phyloP scores from a whole-genome alignment of 345 rosid genomes.

The Moricandia moricandioides region DNA sequence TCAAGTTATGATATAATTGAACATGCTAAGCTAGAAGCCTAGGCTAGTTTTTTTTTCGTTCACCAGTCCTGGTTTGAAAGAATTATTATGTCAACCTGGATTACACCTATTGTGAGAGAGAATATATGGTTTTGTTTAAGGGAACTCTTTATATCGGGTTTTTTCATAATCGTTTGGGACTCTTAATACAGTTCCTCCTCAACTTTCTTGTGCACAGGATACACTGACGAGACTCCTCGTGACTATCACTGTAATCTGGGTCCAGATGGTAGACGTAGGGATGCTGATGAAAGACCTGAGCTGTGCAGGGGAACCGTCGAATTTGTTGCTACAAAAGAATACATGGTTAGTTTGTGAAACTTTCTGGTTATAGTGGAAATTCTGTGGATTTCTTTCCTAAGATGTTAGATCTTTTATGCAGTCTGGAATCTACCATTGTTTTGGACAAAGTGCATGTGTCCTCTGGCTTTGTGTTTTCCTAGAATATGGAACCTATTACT shows the following conservation, averaged over 20 bases:
- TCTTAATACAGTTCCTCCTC: conserved; percentile 8
- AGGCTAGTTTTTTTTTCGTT: conserved; percentile 13
- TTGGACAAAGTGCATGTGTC: conserved; percentile 12
- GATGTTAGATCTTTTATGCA: not conserved
- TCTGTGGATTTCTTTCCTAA: not conserved
- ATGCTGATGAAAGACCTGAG: conserved; percentile 96
- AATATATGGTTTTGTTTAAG: conserved; percentile 2
- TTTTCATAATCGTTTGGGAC: not conserved
- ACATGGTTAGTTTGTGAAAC: conserved; percentile 75
- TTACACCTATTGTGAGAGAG: conserved; percentile 13
- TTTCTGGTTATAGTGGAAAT: conserved; percentile 28
- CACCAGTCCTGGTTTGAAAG: conserved; percentile 3
- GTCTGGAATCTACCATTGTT: conserved; percentile 1
- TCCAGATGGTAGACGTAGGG: conserved; percentile 91
- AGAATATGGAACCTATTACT: conserved; percentile 3
- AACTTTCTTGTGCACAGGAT: conserved; percentile 47
- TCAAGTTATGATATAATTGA: conserved; percentile 1
- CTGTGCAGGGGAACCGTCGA: conserved; percentile 91
- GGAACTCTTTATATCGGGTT: not conserved
- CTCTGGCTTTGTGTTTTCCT: conserved; percentile 14
- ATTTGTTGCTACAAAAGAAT: conserved; percentile 88
- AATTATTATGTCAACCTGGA: not conserved
- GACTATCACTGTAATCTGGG: conserved; percentile 90
- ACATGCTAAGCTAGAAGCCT: conserved; percentile 1
- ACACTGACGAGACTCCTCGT: conserved; percentile 74